Base-by-base conservation (phyloP, 2,329 filamentous ascomycete species). In the Ceratocystis eucalypticola region DNA sequence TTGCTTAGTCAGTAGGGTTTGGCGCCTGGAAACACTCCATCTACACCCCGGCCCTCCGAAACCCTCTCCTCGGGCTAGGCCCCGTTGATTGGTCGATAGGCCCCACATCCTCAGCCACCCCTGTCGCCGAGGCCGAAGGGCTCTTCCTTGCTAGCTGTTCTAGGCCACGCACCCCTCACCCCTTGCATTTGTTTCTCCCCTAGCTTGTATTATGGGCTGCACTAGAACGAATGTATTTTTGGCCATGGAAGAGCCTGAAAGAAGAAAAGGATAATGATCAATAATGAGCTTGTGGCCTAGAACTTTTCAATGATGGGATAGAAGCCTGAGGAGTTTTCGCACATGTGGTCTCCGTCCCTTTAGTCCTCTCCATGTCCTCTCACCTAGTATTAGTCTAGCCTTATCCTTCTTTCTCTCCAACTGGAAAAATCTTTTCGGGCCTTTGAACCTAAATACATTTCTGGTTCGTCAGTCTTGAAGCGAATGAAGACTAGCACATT, bases 21-120 rank as follows among this genome's bases (percentile, higher is more conserved):
- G 20, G 17, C 20, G 20, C 22, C 48, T 53, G 25, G 48, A 15
- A 6, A 8, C 25, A 28, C 48, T 57, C 53, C 28, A 57, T 57
- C n/a, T 33, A 57, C 53, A 57, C 28, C 53, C 53, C 25, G 53
- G 53, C 53, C 48, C 48, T 53, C 48, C 48, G 48, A 53, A 53
- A 15, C 48, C 48, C 53, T 57, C 33, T 33, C 28, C n/a, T 33
- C 53, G 22, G 22, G 8, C 25, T 57, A 30, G 12, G 6, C 28
- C 20, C 22, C 28, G 28, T 37, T 59, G 28, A 37, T 59, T 59
- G 55, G 55, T 15, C 4, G 10, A 10, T 4, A 4, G 20, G 48
- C 10, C 55, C 55, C 28, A 37, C 25, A 37, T 25, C 55, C 3
- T 15, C 1, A 30, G 28, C 55, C 28, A 37, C 28, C 12, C 30